Evolutionary conservation across 192 early-diverging fungal genomes (phyloP).

Genomic region (Gryganskiella cystojenkinii): DNA sequence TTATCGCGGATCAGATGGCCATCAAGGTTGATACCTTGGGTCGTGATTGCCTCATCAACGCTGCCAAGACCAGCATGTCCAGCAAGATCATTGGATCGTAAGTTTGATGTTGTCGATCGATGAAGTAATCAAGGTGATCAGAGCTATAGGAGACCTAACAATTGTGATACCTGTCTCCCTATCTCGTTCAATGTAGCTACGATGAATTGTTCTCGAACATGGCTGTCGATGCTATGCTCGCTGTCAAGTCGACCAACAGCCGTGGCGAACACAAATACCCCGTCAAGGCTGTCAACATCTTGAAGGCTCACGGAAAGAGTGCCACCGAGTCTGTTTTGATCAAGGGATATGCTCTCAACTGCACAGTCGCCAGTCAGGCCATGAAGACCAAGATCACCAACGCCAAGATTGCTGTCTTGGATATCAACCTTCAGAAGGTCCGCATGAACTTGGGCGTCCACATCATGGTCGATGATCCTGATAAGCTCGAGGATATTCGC

Average conservation of each 20-base stretch:
- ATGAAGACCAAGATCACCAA: constrained; percentile 88
- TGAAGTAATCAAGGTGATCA: background rate
- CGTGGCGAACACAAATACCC: constrained; percentile 93
- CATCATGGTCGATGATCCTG: constrained; percentile 98
- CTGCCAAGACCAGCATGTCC: constrained; percentile 98
- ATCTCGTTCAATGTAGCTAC: constrained; percentile 63
- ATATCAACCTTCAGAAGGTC: constrained; percentile 99
- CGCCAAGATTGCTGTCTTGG: constrained; percentile 97
- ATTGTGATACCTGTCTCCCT: background rate
- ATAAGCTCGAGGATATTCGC: constrained; percentile 97
- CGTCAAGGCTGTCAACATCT: constrained; percentile 96
- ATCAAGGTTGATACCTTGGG: constrained; percentile 95
- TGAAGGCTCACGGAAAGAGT: constrained; percentile 97
- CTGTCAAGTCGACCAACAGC: constrained; percentile 89
- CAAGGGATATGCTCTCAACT: constrained; percentile 97
- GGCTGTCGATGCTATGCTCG: constrained; percentile 91
- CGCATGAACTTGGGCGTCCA: constrained; percentile 98
- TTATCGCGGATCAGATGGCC: constrained; percentile 96
- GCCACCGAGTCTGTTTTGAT: constrained; percentile 88
- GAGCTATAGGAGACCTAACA: no score
- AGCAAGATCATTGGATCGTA: constrained; percentile 98
- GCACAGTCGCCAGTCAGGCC: constrained; percentile 96
- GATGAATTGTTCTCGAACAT: constrained; percentile 97
- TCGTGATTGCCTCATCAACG: constrained; percentile 93
- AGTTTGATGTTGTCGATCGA: constrained; percentile 31